These are phyloP conservation scores for Naegleria lovaniensis DNA, from an alignment of 208 protist genomes.

Conservation along the genomic window DNA sequence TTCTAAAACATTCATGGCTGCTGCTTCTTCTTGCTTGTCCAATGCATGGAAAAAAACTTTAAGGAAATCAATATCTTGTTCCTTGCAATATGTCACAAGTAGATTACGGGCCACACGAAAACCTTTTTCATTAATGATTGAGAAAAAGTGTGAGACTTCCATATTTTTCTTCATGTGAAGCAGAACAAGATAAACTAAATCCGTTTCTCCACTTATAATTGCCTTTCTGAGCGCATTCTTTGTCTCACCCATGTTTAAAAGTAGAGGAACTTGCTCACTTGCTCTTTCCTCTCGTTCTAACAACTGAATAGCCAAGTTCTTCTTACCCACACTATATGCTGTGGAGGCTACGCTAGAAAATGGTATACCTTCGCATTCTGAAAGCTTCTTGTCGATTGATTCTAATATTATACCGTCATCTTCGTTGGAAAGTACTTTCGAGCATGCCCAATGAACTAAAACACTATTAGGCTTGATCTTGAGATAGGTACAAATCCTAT, in stretches of 20 bases:
- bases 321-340: not conserved
- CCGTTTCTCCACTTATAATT: constrained; percentile 35
- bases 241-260: constrained; percentile 35
- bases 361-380: constrained; percentile 49
- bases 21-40: constrained; percentile 21
- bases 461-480: constrained; percentile 59
- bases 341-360: constrained; percentile 44
- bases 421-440: constrained; percentile 56
- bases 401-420: constrained; percentile 39
- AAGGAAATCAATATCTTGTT: constrained; percentile 18
- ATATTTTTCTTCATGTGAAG: constrained; percentile 17
- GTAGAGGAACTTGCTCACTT: constrained; percentile 36
- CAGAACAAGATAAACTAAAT: constrained; percentile 31
- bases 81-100: constrained; percentile 27
- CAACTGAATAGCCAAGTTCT: constrained; percentile 23
- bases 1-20: not conserved
- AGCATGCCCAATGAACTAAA: constrained; percentile 83
- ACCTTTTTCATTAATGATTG: not conserved
- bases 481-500: constrained; percentile 63
- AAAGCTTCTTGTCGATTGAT: constrained; percentile 48
- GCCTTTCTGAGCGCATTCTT: constrained; percentile 38
- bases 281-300: constrained; percentile 19
- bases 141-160: not conserved
- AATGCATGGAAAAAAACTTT: not conserved
- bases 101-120: constrained; percentile 16